Evolutionary conservation across 805 yeast genomes (phyloP), one percentile per base, ranked within the genome.

Genomic region (Ogataea populi-albae): DNA sequence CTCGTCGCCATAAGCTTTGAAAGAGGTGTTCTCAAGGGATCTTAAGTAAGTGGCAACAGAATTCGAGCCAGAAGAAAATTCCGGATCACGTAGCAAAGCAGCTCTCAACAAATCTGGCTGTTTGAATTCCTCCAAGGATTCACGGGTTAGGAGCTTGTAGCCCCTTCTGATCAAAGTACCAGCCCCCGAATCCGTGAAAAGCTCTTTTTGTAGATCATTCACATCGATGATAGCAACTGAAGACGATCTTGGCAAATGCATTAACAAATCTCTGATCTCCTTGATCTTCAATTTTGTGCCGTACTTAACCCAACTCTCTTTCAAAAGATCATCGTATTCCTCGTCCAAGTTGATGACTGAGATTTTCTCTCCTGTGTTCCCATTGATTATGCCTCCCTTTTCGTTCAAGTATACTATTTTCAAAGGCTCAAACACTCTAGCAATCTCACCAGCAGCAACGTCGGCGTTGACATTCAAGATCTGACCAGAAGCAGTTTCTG

Each of bases 101-200:
- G 72, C 59, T 64, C 95, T 77, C 50, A 93, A 74, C 35, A 78
- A 66, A 55, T 86, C 95, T n/a, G 86, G 76, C 41, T 80, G 77
- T 23, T 68, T 59, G 59, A 89, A 84, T 44, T 85, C 91, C 24
- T 69, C 64, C 36, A 88, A 66, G 16, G 83, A 75, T 53, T 77
- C 73, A 59, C 87, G 79, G 54, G 78, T 80, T 39, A 82, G 61
- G 48, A 93, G 73, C 66, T 86, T 87, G 68, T 91, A 86, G 45
- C 99, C 99, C 64, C 98, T 81, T 75, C 98, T 84, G 54, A 93
- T 88, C 69, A 93, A 73, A 30, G 99, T 93, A 58, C 99, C 99
- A 20, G 98, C 99, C 64, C 99, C 99, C 12, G 96, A 84, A 62
- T 93, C 98, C 26, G 99, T 93, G 67, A 93, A 93, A 56, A 93